A percentile compares a stretch with the other conserved stretches of the same genome.
Conservation (phyloP, 257 asterid species). For the Mitragyna speciosa region DNA sequence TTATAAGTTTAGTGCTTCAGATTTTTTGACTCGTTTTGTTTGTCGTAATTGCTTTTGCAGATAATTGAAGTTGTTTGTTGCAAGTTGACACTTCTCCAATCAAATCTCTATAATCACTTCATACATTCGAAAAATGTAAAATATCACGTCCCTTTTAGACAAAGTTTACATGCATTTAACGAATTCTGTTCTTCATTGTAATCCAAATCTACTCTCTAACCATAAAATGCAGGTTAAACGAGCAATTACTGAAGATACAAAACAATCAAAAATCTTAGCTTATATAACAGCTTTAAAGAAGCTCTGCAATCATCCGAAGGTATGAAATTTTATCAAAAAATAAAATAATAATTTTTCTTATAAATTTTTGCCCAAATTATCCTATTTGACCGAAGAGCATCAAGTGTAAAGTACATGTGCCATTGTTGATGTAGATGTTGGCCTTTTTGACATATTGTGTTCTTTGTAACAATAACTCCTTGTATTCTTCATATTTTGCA, state of each 20-base stretch:
- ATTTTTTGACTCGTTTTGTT: background rate
- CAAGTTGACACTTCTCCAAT: conserved; percentile 87
- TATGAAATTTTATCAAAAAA: conserved; percentile 23
- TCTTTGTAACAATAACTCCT: background rate
- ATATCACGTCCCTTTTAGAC: conserved; percentile 19
- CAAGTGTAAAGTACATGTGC: background rate
- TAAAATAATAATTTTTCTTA: background rate
- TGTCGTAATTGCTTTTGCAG: conserved; percentile 39
- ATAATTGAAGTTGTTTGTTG: conserved; percentile 93
- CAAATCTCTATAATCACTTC: conserved; percentile 79
- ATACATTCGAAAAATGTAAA: conserved; percentile 94
- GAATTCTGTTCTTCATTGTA: conserved; percentile 1
- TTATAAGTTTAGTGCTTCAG: background rate
- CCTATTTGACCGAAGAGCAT: background rate
- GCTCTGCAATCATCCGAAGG: conserved; percentile 99
- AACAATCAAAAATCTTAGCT: conserved; percentile 78
- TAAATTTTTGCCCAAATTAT: background rate
- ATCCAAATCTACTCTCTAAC: conserved; percentile 18
- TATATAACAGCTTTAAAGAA: conserved; percentile 94
- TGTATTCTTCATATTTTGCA: background rate
- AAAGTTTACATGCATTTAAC: conserved; percentile 17
- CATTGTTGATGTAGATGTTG: background rate
- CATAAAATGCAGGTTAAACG: conserved; percentile 67
- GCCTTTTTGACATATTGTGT: background rate
- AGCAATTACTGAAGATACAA: conserved; percentile 84